Evolutionary conservation across 148 eudicot species (phyloP), one percentile per base, ranked within the genome.

Genomic region (Persicaria maculosa): DNA sequence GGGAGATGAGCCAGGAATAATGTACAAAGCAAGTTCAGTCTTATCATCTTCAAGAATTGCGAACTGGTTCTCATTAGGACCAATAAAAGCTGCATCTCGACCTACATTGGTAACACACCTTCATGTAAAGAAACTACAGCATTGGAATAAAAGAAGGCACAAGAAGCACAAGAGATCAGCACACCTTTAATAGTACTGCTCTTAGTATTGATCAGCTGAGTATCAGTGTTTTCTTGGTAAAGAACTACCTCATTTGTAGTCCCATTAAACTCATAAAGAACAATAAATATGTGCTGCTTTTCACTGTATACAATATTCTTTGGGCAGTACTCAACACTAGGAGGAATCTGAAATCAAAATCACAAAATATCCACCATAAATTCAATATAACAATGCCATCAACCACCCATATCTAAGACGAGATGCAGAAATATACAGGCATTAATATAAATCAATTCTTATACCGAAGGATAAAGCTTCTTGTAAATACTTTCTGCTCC

Each of bases 31-130:
- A 79, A 95, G 92, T 77, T 89, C 93, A 71, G 90, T 85, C 80
- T 83, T 90, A 76, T 95, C 97, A 84, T 89, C 93, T 44, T 92
- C 98, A 81, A 95, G 98, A 80, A 95, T 82, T n/a, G 84, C 96
- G 80, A 88, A 90, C 72, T 95, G 98, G 76, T 80, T 88, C 44
- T 95, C 97, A 77, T 87, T 88, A 43, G 89, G 84, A 22, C 98
- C 97, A 74, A 92, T 83, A 77, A 95, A 95, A 71, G 98, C 98
- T 68, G 96, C 98, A 85, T 92, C 98, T 83, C 80, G 83, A 80
- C 98, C 98, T 95, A 78, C 43, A 83, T 67, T 47, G 71, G 54
- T 2, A 57, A 68, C 57, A 70, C 47, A 50, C 52, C 64, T 25
- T 20, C 50, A 69, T 6, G 65, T 19, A 52, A 48, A 58, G 50